phyloP scores from a whole-genome alignment of 129 eudicot genomes.

The Saposhnikovia divaricata region DNA sequence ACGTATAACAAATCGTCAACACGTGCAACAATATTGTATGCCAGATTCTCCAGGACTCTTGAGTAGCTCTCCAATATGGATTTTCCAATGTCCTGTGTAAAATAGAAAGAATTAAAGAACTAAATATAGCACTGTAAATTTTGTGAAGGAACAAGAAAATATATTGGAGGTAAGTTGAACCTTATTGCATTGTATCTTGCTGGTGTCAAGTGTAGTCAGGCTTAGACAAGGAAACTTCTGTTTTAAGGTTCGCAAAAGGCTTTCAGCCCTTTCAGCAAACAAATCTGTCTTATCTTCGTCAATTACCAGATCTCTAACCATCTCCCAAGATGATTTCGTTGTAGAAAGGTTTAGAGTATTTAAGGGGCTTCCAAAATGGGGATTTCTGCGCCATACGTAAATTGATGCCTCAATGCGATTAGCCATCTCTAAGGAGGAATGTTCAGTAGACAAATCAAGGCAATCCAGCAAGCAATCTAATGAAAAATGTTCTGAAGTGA shows the following conservation, averaged over 20 bases:
- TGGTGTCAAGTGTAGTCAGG: slow-evolving; percentile 85
- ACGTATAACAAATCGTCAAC: slow-evolving; percentile 84
- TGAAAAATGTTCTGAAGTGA: slow-evolving; percentile 85
- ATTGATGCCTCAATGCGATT: slow-evolving; percentile 91
- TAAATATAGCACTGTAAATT: background rate
- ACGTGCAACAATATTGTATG: slow-evolving; percentile 72
- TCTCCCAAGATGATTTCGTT: slow-evolving; percentile 83
- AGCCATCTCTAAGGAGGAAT: slow-evolving; percentile 76
- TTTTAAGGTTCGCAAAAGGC: slow-evolving; percentile 65
- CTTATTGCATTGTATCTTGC: slow-evolving; percentile 94
- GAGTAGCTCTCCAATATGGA: slow-evolving; percentile 91
- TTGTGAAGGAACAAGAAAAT: background rate
- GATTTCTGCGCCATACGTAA: slow-evolving; percentile 74
- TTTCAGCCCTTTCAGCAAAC: slow-evolving; percentile 86
- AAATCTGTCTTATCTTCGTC: slow-evolving; percentile 67
- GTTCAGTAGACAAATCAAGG: slow-evolving; percentile 87
- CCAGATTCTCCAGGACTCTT: slow-evolving; percentile 85
- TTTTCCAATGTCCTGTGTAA: slow-evolving; percentile 77
- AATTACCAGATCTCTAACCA: slow-evolving; percentile 69
- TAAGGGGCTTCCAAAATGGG: slow-evolving; percentile 35
- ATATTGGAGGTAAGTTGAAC: slow-evolving; percentile 19
- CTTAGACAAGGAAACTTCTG: slow-evolving; percentile 83
- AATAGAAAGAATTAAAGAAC: background rate
- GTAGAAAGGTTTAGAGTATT: slow-evolving; percentile 45
- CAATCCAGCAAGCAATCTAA: slow-evolving; percentile 87